phyloP scores from a whole-genome alignment of 257 asterid species.

The Henckelia pumila region DNA sequence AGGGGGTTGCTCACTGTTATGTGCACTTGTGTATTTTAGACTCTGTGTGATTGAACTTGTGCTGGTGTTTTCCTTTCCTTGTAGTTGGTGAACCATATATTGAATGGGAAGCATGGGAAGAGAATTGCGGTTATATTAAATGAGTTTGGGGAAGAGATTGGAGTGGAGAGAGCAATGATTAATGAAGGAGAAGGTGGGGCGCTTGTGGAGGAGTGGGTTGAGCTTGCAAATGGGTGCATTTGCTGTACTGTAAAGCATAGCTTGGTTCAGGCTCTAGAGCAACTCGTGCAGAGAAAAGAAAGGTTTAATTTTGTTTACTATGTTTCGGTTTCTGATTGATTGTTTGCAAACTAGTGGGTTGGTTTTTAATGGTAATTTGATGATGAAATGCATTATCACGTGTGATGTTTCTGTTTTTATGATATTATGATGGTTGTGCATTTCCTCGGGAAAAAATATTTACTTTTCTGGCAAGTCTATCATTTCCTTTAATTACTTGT shows the following conservation, averaged over 20 bases:
- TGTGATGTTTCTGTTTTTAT: neutral
- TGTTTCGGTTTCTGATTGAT: neutral
- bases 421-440: too few species aligned
- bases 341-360: neutral
- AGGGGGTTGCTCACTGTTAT: constrained; percentile 1
- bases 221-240: constrained; percentile 93
- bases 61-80: constrained; percentile 7
- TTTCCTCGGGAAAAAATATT: too few species aligned
- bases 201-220: constrained; percentile 98
- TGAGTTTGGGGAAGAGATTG: constrained; percentile 95
- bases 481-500: neutral
- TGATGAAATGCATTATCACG: neutral
- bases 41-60: neutral
- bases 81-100: constrained; percentile 78
- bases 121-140: constrained; percentile 88
- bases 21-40: neutral
- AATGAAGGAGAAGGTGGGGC: constrained; percentile 93
- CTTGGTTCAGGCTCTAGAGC: constrained; percentile 97
- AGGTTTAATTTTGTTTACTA: constrained; percentile 41
- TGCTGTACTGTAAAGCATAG: constrained; percentile 98
- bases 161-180: constrained; percentile 98
- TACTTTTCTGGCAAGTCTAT: too few species aligned
- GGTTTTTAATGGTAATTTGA: constrained; percentile 5
- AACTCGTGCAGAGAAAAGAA: constrained; percentile 92
- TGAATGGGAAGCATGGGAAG: constrained; percentile 82